phyloP scores from a whole-genome alignment of 1,139 yeast species.

The Saccharomyces uvarum region DNA sequence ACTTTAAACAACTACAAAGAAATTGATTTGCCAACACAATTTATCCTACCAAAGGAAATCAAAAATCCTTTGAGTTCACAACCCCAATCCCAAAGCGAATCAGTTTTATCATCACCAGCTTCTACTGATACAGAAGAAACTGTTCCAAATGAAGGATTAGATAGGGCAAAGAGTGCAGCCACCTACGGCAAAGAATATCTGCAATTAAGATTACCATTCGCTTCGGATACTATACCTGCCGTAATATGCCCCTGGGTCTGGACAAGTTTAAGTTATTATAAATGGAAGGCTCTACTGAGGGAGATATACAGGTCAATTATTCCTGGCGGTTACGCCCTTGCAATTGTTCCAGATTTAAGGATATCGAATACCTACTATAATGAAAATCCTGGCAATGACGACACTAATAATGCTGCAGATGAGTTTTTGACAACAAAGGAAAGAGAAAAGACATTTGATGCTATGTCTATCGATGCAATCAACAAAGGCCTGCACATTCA shows the following conservation, averaged over 20 bases:
- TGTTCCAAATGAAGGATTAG: conserved; percentile 7
- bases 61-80: conserved; percentile 2
- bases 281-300: conserved; percentile 25
- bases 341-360: conserved; percentile 21
- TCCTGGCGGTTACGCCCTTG: conserved; percentile 29
- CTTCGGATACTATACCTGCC: conserved; percentile 22
- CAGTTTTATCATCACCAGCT: conserved; percentile 1
- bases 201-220: conserved; percentile 24
- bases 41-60: conserved; percentile 10
- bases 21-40: conserved; percentile 17
- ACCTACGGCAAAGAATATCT: conserved; percentile 18
- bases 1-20: conserved; percentile 18
- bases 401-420: not conserved
- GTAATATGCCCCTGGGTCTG: conserved; percentile 28
- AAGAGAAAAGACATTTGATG: conserved; percentile 21
- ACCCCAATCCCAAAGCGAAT: not conserved
- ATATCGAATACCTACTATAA: conserved; percentile 17
- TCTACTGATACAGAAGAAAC: conserved; percentile 5
- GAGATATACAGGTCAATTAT: conserved; percentile 24
- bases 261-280: conserved; percentile 20
- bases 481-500: conserved; percentile 24
- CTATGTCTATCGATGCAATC: conserved; percentile 23
- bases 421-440: conserved; percentile 20
- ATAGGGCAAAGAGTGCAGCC: conserved; percentile 11
- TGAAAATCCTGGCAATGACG: conserved; percentile 7